Conservation (phyloP, 768 basidiomycete genomes). For the Chlorophyllum brunneum region DNA sequence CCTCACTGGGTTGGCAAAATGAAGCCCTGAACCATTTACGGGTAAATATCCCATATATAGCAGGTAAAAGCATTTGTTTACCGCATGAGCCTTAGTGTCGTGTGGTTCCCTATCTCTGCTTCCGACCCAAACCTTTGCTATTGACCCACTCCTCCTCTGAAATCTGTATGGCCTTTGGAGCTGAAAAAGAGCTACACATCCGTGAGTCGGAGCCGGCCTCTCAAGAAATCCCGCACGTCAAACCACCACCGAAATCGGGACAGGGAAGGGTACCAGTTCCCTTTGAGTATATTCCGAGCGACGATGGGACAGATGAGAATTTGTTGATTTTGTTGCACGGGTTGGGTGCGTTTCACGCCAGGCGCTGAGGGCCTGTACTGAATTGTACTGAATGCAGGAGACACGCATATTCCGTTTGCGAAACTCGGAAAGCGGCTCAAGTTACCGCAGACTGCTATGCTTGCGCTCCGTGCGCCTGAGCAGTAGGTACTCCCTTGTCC, state of each 20-base stretch:
- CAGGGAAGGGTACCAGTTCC: constrained; percentile 43
- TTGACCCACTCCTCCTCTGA: too few species aligned
- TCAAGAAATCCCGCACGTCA: constrained; percentile 29
- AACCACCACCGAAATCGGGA: constrained; percentile 40
- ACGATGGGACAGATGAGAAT: constrained; percentile 86
- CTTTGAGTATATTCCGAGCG: constrained; percentile 68
- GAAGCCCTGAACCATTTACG: too few species aligned
- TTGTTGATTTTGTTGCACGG: constrained; percentile 83
- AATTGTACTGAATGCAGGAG: constrained; percentile 45
- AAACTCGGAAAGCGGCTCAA: constrained; percentile 69
- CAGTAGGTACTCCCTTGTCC: constrained; percentile 42
- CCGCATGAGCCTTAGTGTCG: too few species aligned
- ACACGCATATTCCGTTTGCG: constrained; percentile 74
- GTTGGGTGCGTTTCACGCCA: constrained; percentile 46
- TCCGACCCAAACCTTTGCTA: too few species aligned
- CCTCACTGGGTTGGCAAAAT: too few species aligned
- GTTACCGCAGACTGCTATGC: constrained; percentile 85
- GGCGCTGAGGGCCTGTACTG: not conserved
- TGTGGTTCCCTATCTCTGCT: too few species aligned
- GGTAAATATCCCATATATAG: too few species aligned
- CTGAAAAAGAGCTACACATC: constrained; percentile 27
- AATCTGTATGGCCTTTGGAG: not conserved
- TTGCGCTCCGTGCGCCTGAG: constrained; percentile 78
- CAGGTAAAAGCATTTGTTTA: too few species aligned
- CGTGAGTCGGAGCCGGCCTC: constrained; percentile 22